Conservation (phyloP, 2,329 filamentous ascomycete species). For the Botrytis fabae region DNA sequence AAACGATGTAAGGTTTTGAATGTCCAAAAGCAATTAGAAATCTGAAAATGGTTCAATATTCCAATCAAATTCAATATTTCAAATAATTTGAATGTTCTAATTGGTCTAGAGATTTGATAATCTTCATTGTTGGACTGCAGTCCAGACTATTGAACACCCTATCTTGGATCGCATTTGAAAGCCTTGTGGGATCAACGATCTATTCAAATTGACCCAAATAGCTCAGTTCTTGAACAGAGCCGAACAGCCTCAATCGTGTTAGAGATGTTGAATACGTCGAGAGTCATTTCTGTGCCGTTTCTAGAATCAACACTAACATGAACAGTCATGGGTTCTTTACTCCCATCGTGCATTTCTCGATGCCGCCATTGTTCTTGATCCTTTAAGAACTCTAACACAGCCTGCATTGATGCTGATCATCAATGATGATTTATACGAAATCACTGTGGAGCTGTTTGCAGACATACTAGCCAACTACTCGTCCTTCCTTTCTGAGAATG, state of each 20-base stretch:
- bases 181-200: neutral
- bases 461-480: conserved; percentile 67
- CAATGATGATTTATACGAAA: conserved; percentile 57
- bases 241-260: neutral
- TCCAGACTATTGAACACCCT: too few species aligned
- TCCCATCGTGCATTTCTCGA: conserved; percentile 63
- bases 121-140: too few species aligned
- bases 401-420: conserved; percentile 61
- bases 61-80: too few species aligned
- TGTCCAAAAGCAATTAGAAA: too few species aligned
- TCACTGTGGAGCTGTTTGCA: conserved; percentile 62
- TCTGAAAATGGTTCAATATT: too few species aligned
- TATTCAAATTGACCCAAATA: neutral
- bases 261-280: neutral
- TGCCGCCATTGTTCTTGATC: conserved; percentile 56
- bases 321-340: conserved; percentile 71
- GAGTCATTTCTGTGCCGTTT: neutral
- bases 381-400: conserved; percentile 60
- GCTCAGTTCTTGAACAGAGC: neutral
- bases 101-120: too few species aligned
- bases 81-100: too few species aligned
- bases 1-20: too few species aligned
- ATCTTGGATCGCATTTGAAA: neutral
- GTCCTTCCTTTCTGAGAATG: conserved; percentile 58
- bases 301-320: conserved; percentile 23